Percentiles rank a stretch among this genome's conserved stretches.
phyloP scores from a whole-genome alignment of 1,284 basidiomycete genomes.

The Lentinus polychrous region DNA sequence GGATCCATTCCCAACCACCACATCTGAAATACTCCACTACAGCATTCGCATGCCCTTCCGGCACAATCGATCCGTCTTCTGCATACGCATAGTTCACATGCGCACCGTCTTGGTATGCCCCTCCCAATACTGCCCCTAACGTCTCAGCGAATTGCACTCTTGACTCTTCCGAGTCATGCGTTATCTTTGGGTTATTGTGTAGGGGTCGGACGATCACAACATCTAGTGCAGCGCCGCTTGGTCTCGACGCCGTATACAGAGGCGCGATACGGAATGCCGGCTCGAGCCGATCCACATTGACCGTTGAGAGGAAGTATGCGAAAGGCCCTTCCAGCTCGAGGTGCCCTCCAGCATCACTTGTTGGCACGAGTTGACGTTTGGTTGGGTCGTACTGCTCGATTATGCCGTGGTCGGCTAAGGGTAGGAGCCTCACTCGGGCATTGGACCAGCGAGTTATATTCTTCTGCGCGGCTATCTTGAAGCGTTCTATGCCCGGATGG shows the following conservation, averaged over 20 bases:
- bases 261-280: slow-evolving; percentile 74
- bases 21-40: slow-evolving; percentile 83
- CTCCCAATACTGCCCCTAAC: slow-evolving; percentile 45
- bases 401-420: slow-evolving; percentile 28
- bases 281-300: slow-evolving; percentile 82
- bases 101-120: slow-evolving; percentile 67
- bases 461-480: slow-evolving; percentile 75
- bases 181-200: slow-evolving; percentile 46
- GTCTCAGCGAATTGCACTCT: slow-evolving; percentile 41
- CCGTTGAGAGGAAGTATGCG: slow-evolving; percentile 76
- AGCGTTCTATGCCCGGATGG: slow-evolving; percentile 77
- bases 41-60: slow-evolving; percentile 34
- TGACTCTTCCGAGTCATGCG: slow-evolving; percentile 33
- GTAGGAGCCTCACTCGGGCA: slow-evolving; percentile 52
- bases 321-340: slow-evolving; percentile 72
- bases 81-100: slow-evolving; percentile 63
- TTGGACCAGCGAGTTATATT: slow-evolving; percentile 74
- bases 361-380: slow-evolving; percentile 41
- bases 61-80: slow-evolving; percentile 35
- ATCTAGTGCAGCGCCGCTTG: slow-evolving; percentile 52
- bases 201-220: slow-evolving; percentile 78
- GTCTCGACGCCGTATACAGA: slow-evolving; percentile 30
- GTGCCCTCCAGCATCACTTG: slow-evolving; percentile 13
- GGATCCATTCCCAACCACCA: slow-evolving; percentile 79
- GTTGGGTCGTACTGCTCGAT: slow-evolving; percentile 59